phyloP scores from a whole-genome alignment of 2,329 filamentous ascomycete genomes.

The Calonectria hongkongensis region DNA sequence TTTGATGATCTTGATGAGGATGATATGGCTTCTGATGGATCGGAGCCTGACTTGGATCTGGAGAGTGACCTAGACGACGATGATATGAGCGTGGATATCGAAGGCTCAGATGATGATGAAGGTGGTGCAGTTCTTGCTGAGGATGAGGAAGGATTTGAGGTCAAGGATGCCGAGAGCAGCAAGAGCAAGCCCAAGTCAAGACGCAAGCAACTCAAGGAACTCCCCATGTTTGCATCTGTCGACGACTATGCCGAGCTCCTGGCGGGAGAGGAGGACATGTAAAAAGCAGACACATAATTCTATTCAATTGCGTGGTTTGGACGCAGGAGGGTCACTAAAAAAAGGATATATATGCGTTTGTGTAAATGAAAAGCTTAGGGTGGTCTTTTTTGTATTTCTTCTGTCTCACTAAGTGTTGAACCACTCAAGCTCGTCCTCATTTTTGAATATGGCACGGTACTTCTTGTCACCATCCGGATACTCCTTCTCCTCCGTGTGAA shows the following conservation, averaged over 20 bases:
- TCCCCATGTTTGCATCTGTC: constrained; percentile 93
- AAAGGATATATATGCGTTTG: constrained; percentile 37
- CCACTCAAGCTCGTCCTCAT: constrained; percentile 88
- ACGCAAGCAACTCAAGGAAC: constrained; percentile 88
- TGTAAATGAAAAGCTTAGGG: constrained; percentile 28
- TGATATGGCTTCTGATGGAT: constrained; percentile 69
- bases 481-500: constrained; percentile 97
- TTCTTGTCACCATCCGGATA: constrained; percentile 92
- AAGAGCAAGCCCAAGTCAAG: constrained; percentile 69
- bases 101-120: constrained; percentile 65
- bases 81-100: constrained; percentile 62
- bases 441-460: constrained; percentile 93
- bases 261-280: constrained; percentile 79
- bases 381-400: constrained; percentile 12
- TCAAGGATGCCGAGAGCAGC: constrained; percentile 77
- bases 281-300: constrained; percentile 40
- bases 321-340: constrained; percentile 44
- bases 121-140: constrained; percentile 64
- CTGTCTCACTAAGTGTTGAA: constrained; percentile 65
- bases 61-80: constrained; percentile 69
- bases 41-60: constrained; percentile 58
- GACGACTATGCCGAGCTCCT: constrained; percentile 95
- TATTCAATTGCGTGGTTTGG: constrained; percentile 43
- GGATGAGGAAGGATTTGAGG: constrained; percentile 69
- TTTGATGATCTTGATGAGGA: constrained; percentile 70